Evolutionary conservation across 2,329 filamentous ascomycete species (phyloP), one percentile per base, ranked within the genome.

Genomic region (Dendrostoma leiphaemia): DNA sequence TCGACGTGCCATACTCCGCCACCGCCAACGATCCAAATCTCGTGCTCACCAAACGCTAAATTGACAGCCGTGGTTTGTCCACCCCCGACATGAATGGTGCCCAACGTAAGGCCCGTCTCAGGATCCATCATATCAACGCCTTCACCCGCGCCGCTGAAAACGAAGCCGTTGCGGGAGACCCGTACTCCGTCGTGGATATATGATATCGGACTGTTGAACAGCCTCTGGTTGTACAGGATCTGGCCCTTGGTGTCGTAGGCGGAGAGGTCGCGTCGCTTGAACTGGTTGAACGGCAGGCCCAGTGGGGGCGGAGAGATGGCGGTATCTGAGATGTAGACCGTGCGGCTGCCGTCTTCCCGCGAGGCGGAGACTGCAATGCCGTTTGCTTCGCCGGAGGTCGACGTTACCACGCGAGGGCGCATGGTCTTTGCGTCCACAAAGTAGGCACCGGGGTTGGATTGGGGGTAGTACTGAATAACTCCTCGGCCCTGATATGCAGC

Each of bases 1-100:
- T 7, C 21, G 26, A 48, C 46, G 29, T 48, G 46, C 46, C 46
- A 48, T 6, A 48, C 46, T 17, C 46, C 45, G 26, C 46, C 46
- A 21, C 35, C 26, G 3, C 46, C 46, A 17, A 40, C 34, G 17
- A 48, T 13, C 15, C 23, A 40, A 21, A 48, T 5, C 15, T 48
- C 46, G 21, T 48, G 17, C 15, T 40, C 34, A 17, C 46, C 46
- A 24, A 48, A 19, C 24, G 46, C 46, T 8, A 48, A 12, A 37
- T 48, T 48, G 21, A 48, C 46, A 13, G 46, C 46, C 12, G 35
- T 37, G 32, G 34, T 48, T 6, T 38, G 8, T 6, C 46, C 46
- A n/a, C 46, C 46, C 3, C 46, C 46, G 17, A 38, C 34, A 24
- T 37, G 17, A 13, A 48, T 48, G 10, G 32, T 13, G 12, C 46